Evolutionary conservation across 2,329 filamentous ascomycete genomes (phyloP).

Genomic region (Sporothrix pallida): DNA sequence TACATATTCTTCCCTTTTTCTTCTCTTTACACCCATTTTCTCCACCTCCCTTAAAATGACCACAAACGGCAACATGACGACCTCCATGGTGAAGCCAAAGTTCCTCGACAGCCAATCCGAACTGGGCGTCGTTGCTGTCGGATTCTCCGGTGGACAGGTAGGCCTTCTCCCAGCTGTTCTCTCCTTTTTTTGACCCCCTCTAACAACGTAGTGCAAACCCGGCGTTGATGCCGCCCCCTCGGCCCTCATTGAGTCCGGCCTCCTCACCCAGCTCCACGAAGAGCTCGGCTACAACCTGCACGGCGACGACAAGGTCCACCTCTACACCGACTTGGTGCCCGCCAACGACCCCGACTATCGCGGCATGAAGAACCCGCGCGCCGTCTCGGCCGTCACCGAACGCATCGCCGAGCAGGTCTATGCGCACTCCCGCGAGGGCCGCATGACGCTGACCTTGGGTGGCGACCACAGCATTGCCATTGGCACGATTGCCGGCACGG

Average conservation of each 20-base stretch:
- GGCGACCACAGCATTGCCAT: conserved; percentile 98
- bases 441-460: conserved; percentile 89
- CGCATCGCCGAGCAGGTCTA: conserved; percentile 85
- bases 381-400: conserved; percentile 83
- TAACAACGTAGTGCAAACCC: conserved; percentile 71
- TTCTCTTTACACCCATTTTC: not conserved
- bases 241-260: conserved; percentile 85
- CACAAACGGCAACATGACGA: conserved; percentile 52
- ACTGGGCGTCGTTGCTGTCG: conserved; percentile 90
- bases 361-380: conserved; percentile 90
- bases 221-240: conserved; percentile 91
- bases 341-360: conserved; percentile 77
- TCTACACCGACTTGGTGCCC: conserved; percentile 78
- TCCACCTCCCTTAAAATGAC: not conserved
- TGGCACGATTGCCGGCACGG: conserved; percentile 85
- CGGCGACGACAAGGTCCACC: conserved; percentile 82
- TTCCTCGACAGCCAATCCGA: conserved; percentile 82
- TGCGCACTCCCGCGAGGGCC: conserved; percentile 78
- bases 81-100: conserved; percentile 64
- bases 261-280: conserved; percentile 79
- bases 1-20: not conserved
- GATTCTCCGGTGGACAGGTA: conserved; percentile 96
- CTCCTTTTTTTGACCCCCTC: not conserved
- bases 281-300: conserved; percentile 89
- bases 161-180: conserved; percentile 10